These are phyloP conservation scores for Talaromyces proteolyticus DNA, from an alignment of 495 filamentous ascomycete species.

Conservation along the genomic window DNA sequence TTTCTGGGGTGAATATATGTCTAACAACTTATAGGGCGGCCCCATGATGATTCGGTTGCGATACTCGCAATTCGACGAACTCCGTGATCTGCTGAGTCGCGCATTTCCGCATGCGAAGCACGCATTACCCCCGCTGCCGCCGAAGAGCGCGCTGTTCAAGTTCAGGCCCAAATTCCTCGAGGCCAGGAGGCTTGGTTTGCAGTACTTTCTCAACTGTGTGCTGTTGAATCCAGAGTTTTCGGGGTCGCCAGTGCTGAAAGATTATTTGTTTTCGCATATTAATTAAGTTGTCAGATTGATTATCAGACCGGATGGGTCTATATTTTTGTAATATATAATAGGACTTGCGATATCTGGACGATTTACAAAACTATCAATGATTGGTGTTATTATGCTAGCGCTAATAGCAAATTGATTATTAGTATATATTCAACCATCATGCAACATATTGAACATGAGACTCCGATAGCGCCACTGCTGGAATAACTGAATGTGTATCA, in stretches of 20 bases:
- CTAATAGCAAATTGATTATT: background rate
- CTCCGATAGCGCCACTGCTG: background rate
- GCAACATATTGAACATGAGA: too few species aligned
- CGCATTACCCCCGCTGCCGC: slow-evolving; percentile 60
- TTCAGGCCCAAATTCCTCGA: slow-evolving; percentile 68
- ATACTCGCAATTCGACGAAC: slow-evolving; percentile 68
- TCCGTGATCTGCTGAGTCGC: slow-evolving; percentile 49
- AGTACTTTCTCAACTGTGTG: slow-evolving; percentile 68
- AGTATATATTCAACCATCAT: too few species aligned
- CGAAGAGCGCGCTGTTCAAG: slow-evolving; percentile 60
- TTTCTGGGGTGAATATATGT: background rate
- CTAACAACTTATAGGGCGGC: slow-evolving; percentile 38
- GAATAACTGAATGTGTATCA: background rate
- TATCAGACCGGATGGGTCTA: too few species aligned
- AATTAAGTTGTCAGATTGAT: slow-evolving; percentile 15
- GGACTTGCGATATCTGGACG: too few species aligned
- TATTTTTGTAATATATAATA: too few species aligned
- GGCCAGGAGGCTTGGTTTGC: slow-evolving; percentile 54
- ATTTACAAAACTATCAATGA: too few species aligned
- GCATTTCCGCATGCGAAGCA: slow-evolving; percentile 62
- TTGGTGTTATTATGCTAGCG: too few species aligned
- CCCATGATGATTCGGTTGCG: slow-evolving; percentile 57
- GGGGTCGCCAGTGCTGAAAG: slow-evolving; percentile 61
- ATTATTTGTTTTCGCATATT: slow-evolving; percentile 54
- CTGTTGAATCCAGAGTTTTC: slow-evolving; percentile 67